Evolutionary conservation across 441 rosid genomes (phyloP).

Genomic region (Corymbia citriodora): DNA sequence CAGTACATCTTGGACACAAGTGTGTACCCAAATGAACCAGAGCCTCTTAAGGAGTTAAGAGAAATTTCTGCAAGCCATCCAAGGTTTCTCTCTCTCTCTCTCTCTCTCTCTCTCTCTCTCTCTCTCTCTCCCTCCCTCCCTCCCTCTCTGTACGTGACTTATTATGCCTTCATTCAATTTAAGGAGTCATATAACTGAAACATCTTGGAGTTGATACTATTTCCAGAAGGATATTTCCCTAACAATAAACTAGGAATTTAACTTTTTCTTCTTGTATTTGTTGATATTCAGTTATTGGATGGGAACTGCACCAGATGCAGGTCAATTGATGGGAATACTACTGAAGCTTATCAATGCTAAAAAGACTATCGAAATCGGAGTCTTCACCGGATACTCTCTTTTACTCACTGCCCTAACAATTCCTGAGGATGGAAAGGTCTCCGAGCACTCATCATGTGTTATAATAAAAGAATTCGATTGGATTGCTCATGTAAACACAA

Average conservation of each 20-base stretch:
- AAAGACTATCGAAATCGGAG: conserved; percentile 48
- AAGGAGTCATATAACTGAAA: background rate
- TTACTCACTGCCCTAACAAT: conserved; percentile 52
- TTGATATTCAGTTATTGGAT: conserved; percentile 12
- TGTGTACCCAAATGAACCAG: conserved; percentile 47
- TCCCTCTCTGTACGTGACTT: background rate
- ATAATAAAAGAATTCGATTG: background rate
- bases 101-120: no score
- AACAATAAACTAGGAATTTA: no score
- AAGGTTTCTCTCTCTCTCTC: conserved; percentile 1
- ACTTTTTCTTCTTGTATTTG: background rate
- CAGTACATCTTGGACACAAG: conserved; percentile 58
- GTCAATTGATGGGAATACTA: conserved; percentile 37
- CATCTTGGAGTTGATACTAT: background rate
- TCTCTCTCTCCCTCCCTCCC: background rate
- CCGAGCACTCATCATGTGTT: background rate
- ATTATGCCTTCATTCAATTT: background rate
- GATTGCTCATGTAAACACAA: background rate
- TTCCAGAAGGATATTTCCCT: background rate
- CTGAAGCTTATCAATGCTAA: conserved; percentile 36
- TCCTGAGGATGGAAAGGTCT: conserved; percentile 44
- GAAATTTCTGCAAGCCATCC: conserved; percentile 37
- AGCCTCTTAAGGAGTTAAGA: conserved; percentile 47
- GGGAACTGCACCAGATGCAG: conserved; percentile 50
- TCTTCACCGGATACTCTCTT: conserved; percentile 57